A percentile compares a stretch with the other conserved stretches of the same genome.
Conservation (phyloP, 2,329 filamentous ascomycete genomes). For the Metarhizium sp. region DNA sequence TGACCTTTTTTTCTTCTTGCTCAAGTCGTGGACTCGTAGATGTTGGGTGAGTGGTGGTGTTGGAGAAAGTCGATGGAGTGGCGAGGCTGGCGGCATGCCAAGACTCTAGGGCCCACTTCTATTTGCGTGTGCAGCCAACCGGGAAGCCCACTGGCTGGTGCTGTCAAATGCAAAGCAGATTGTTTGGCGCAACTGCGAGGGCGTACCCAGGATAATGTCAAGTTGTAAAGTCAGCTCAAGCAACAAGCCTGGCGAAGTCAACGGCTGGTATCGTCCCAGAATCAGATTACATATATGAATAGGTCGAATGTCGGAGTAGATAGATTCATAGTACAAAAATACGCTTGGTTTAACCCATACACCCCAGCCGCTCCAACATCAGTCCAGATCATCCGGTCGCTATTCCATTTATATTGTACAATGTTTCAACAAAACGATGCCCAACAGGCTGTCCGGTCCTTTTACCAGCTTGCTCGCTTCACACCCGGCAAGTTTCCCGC, state of each 20-base stretch:
- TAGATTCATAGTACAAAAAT: background rate
- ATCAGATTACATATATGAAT: no score
- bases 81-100: background rate
- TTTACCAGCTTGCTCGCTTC: constrained; percentile 92
- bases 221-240: no score
- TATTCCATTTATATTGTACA: background rate
- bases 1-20: constrained; percentile 23
- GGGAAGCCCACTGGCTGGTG: no score
- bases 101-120: background rate
- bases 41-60: background rate
- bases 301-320: no score
- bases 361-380: background rate
- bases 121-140: background rate
- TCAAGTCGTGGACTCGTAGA: background rate
- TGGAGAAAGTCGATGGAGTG: background rate
- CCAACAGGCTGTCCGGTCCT: no score
- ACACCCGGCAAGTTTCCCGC: constrained; percentile 83
- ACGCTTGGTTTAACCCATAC: background rate
- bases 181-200: no score
- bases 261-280: no score
- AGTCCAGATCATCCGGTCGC: no score
- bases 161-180: no score
- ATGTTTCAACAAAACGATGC: background rate
- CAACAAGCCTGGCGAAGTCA: no score
- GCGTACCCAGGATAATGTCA: no score